Evolutionary conservation across 208 protist genomes (phyloP), one percentile per base, ranked within the genome.

Genomic region (Endotrypanum monterogeii): DNA sequence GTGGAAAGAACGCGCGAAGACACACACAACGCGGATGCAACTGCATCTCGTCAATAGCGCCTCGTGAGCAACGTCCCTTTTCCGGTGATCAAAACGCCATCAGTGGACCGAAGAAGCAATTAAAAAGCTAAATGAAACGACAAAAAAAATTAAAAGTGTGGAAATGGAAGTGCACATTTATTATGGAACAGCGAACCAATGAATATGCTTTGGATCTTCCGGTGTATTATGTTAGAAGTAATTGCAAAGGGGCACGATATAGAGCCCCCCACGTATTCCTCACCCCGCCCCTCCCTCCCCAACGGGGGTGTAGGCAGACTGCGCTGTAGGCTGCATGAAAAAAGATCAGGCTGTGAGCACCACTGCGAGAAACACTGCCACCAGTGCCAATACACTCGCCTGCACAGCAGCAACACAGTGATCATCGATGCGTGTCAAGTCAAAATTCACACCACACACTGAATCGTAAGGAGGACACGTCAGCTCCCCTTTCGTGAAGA

Each of bases 381-480:
- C 46, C n/a, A 11, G 28, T 28, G 39, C 32, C 18, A 51, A 23
- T 28, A 1, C 37, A 37, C 0, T 28, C 30, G 61, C 28, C 12
- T 9, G 61, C 39, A 35, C 39, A 48, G 18, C 35, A 28, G 35
- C 6, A 7, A 51, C 39, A 14, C 41, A 25, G 61, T 51, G 9
- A n/a, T 70, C 66, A 18, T 4, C 18, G 16, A 56, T 1, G 12
- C 55, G 48, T 7, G 66, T 9, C 2, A 48, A 41, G 25, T 70
- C 28, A 6, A 70, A 8, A 0, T 65, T 23, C 12, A 48, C 25
- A 12, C n/a, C 41, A 71, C 87, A 91, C 60, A 91, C 78, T 23
- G 81, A 73, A 0, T 51, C 28, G n/a, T 76, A 80, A 35, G 79
- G 63, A 0, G 84, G 80, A 65, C 87, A 91, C 18, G 54, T 55